These are phyloP conservation scores for Tulasnella sp. DNA, from an alignment of 768 basidiomycete genomes.

Conservation along the genomic window DNA sequence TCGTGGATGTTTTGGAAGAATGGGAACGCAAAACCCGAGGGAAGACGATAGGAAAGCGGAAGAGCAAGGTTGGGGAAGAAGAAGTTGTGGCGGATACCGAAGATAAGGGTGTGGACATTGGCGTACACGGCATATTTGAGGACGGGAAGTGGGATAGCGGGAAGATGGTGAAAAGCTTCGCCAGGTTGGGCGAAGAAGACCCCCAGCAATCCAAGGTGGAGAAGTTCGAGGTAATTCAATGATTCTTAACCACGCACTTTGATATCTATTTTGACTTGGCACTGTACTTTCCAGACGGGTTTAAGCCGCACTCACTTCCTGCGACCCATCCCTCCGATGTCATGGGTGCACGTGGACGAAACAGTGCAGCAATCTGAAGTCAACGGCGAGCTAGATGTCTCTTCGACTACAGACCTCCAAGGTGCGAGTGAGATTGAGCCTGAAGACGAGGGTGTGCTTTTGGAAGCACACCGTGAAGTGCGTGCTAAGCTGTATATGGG, in stretches of 20 bases:
- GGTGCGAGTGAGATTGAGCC: slow-evolving; percentile 23
- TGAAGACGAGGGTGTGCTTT: slow-evolving; percentile 51
- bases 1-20: slow-evolving; percentile 64
- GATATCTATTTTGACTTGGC: neutral
- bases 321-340: slow-evolving; percentile 34
- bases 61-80: slow-evolving; percentile 29
- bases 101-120: slow-evolving; percentile 45
- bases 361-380: neutral
- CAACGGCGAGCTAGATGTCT: slow-evolving; percentile 24
- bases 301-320: slow-evolving; percentile 33
- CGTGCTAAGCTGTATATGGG: slow-evolving; percentile 74
- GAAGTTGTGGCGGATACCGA: slow-evolving; percentile 43
- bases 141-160: slow-evolving; percentile 66
- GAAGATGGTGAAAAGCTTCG: slow-evolving; percentile 82
- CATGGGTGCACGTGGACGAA: slow-evolving; percentile 37
- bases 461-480: slow-evolving; percentile 70
- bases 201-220: slow-evolving; percentile 39
- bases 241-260: neutral
- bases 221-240: neutral
- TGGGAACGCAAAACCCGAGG: slow-evolving; percentile 61
- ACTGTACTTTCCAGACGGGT: neutral
- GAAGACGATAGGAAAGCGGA: slow-evolving; percentile 46
- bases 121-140: slow-evolving; percentile 48
- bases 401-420: slow-evolving; percentile 31
- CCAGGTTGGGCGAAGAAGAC: slow-evolving; percentile 55